Percentiles rank a stretch among this genome's conserved stretches.
Evolutionary conservation across 495 filamentous ascomycete genomes (phyloP).

Genomic region (Penicillium lividum): DNA sequence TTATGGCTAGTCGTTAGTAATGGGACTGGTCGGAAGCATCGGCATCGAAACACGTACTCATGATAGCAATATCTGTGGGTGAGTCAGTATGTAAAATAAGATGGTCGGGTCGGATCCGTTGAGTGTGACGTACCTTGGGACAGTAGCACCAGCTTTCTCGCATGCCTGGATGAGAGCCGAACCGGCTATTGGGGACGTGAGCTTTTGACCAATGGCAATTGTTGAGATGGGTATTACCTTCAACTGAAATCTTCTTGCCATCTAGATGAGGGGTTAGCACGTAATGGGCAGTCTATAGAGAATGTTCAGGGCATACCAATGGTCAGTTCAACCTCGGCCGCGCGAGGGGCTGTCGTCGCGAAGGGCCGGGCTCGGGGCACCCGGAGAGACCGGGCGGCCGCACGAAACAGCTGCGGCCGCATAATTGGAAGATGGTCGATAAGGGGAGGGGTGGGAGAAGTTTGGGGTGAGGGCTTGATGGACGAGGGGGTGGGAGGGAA

Average conservation of each 20-base stretch:
- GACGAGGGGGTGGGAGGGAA: conserved; percentile 21
- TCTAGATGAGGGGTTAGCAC: conserved; percentile 50
- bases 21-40: conserved; percentile 5
- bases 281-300: conserved; percentile 18
- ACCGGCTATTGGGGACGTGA: conserved; percentile 52
- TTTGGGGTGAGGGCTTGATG: conserved; percentile 20
- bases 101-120: background rate
- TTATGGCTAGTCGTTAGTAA: conserved; percentile 32
- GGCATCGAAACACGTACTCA: conserved; percentile 60
- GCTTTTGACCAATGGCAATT: conserved; percentile 18
- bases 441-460: conserved; percentile 38
- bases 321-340: conserved; percentile 91
- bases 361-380: conserved; percentile 68
- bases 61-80: conserved; percentile 93
- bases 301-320: conserved; percentile 63
- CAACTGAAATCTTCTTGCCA: conserved; percentile 93
- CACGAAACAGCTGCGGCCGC: conserved; percentile 85
- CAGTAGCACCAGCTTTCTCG: conserved; percentile 91
- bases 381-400: conserved; percentile 76
- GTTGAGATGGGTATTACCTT: conserved; percentile 60
- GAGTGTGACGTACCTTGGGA: conserved; percentile 67
- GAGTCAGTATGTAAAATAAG: conserved; percentile 36
- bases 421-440: conserved; percentile 59
- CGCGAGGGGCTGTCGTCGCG: conserved; percentile 67
- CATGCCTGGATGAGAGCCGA: conserved; percentile 98